These are phyloP conservation scores for Gorgonomyces haynaldii DNA, from an alignment of 192 early-diverging fungal species.

Conservation along the genomic window DNA sequence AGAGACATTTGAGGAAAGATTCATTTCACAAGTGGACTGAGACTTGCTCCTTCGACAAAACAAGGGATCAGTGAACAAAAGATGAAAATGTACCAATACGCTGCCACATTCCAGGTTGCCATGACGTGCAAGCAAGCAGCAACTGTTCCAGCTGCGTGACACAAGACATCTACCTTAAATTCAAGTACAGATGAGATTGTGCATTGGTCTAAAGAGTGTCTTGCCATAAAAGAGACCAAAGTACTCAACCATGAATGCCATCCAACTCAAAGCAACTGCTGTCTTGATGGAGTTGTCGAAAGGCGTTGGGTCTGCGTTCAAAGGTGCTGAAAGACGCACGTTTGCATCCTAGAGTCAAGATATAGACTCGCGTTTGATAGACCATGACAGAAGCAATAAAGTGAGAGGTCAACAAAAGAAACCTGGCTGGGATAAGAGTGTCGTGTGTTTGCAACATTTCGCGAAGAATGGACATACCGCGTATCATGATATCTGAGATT, in stretches of 20 bases:
- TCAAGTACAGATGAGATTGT: constrained; percentile 18
- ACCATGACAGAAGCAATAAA: constrained; percentile 28
- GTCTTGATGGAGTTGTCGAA: constrained; percentile 15
- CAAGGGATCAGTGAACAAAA: constrained; percentile 15
- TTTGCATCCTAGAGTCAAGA: constrained; percentile 22
- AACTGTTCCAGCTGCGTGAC: constrained; percentile 21
- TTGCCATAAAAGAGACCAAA: constrained; percentile 19
- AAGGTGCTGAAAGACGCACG: constrained; percentile 18
- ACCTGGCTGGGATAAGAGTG: constrained; percentile 24
- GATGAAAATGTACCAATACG: constrained; percentile 31
- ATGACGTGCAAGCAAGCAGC: constrained; percentile 17
- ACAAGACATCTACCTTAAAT: constrained; percentile 11
- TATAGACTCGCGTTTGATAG: constrained; percentile 20
- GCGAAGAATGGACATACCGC: no score
- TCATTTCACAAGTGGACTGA: neutral
- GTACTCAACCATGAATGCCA: constrained; percentile 26
- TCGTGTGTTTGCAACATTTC: constrained; percentile 16
- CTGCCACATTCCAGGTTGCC: constrained; percentile 20
- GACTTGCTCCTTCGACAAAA: neutral
- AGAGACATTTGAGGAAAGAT: neutral
- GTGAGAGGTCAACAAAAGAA: constrained; percentile 22
- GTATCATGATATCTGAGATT: no score
- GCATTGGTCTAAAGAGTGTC: constrained; percentile 19
- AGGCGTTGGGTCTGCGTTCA: constrained; percentile 13
- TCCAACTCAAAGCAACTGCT: constrained; percentile 26